A percentile compares a stretch with the other conserved stretches of the same genome.
phyloP scores from a whole-genome alignment of 768 basidiomycete species.

The Pholiota molesta region DNA sequence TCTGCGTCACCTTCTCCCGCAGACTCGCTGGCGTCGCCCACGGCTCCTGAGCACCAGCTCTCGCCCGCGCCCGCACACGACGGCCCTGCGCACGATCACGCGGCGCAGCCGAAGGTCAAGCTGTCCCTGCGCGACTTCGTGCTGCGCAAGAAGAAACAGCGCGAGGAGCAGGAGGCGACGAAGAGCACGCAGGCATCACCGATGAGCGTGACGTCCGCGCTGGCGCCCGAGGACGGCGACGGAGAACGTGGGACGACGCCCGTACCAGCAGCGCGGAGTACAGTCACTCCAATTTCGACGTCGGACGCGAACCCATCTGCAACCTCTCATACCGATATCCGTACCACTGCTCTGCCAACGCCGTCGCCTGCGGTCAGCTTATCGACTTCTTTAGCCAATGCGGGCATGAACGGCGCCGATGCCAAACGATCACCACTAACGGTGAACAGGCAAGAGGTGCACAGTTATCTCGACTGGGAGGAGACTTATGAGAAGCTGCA shows the following conservation, averaged over 20 bases:
- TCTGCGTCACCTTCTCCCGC: neutral
- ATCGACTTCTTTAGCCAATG: neutral
- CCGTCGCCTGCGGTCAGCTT: neutral
- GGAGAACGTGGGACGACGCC: neutral
- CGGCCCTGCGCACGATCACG: neutral
- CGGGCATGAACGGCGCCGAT: too few relatives aligned
- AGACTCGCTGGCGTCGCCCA: neutral
- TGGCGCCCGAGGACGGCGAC: conserved; percentile 3
- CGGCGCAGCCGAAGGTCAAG: conserved; percentile 45
- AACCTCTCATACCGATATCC: too few relatives aligned
- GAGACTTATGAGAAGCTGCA: too few relatives aligned
- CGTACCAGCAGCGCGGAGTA: neutral
- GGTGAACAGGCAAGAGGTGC: too few relatives aligned
- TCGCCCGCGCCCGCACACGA: neutral
- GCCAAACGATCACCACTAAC: too few relatives aligned
- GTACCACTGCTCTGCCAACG: neutral
- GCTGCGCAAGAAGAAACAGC: conserved; percentile 53
- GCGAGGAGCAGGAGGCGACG: conserved; percentile 42
- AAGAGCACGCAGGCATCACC: conserved; percentile 21
- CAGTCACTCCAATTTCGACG: neutral
- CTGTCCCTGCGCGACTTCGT: conserved; percentile 62
- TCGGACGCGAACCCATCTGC: neutral
- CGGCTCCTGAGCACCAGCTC: neutral
- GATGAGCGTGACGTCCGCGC: conserved; percentile 3
- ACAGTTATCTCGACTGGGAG: too few relatives aligned